A percentile compares a stretch with the other conserved stretches of the same genome.
phyloP scores from a whole-genome alignment of 768 basidiomycete species.

The Crepidotus variabilis region DNA sequence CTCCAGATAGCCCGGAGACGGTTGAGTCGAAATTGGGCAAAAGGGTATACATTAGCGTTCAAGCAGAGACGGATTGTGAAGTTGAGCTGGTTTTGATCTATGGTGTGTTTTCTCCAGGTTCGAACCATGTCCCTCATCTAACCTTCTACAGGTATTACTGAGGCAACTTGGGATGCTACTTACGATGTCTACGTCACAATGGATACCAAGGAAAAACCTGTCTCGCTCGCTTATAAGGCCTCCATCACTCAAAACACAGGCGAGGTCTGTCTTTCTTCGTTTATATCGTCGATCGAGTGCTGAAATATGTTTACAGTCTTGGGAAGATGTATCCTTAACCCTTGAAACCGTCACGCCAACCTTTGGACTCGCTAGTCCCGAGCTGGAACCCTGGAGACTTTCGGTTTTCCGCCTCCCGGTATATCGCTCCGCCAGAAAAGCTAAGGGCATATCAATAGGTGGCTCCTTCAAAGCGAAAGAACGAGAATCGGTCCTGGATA shows the following conservation, averaged over 20 bases:
- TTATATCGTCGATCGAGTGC: background rate
- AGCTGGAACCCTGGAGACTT: conserved; percentile 34
- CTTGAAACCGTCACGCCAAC: conserved; percentile 42
- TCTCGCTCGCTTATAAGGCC: conserved; percentile 31
- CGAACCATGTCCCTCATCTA: too few species aligned
- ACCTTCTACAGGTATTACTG: conserved; percentile 6
- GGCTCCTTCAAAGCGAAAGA: too few species aligned
- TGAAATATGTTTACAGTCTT: conserved; percentile 24
- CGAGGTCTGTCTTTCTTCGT: conserved; percentile 22
- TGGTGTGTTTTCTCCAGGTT: conserved; percentile 15
- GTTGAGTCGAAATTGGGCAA: conserved; percentile 12
- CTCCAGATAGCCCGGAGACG: conserved; percentile 1
- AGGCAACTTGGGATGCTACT: conserved; percentile 29
- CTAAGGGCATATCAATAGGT: too few species aligned
- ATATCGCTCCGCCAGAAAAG: background rate
- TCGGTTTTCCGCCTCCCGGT: conserved; percentile 17
- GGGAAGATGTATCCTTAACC: conserved; percentile 36
- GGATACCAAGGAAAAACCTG: conserved; percentile 21
- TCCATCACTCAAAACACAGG: conserved; percentile 30
- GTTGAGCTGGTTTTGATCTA: conserved; percentile 29
- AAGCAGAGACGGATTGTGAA: conserved; percentile 21
- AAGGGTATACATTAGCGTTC: conserved; percentile 22
- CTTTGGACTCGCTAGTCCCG: conserved; percentile 33
- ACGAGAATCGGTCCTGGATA: too few species aligned
- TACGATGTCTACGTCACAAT: conserved; percentile 36